Conservation (phyloP, 768 basidiomycete genomes). For the Lactifluus hygrophoroides region DNA sequence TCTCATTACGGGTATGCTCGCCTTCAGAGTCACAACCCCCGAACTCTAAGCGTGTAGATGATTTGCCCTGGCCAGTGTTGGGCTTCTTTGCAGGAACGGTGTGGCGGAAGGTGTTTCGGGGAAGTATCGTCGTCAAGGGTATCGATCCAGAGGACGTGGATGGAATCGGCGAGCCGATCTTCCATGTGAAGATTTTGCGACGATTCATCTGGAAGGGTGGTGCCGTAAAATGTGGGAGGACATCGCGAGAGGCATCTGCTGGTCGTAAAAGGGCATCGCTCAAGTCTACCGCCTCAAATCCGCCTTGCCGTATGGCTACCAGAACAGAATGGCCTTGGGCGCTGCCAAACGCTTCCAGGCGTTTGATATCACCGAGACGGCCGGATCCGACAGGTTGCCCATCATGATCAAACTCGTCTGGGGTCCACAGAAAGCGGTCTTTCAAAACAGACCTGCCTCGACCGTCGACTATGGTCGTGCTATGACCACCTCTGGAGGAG, state of each 20-base stretch:
- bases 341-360: constrained; percentile 69
- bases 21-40: constrained; percentile 40
- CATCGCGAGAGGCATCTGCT: constrained; percentile 68
- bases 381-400: constrained; percentile 28
- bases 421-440: constrained; percentile 71
- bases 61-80: constrained; percentile 39
- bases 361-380: constrained; percentile 75
- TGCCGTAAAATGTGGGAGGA: constrained; percentile 63
- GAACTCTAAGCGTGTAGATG: constrained; percentile 45
- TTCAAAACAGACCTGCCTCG: constrained; percentile 79
- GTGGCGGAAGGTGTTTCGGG: constrained; percentile 32
- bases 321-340: constrained; percentile 66
- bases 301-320: constrained; percentile 81
- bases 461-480: constrained; percentile 81
- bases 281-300: constrained; percentile 73
- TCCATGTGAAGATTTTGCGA: constrained; percentile 73
- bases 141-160: neutral
- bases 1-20: constrained; percentile 51
- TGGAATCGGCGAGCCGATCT: constrained; percentile 58
- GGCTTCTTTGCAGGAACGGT: constrained; percentile 37
- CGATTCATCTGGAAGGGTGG: constrained; percentile 54
- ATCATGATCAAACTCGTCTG: constrained; percentile 44
- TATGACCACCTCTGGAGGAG: constrained; percentile 84
- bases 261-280: constrained; percentile 72
- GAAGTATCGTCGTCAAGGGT: neutral